Conservation (phyloP, 805 yeast species). For the Wickerhamiella musiphila region DNA sequence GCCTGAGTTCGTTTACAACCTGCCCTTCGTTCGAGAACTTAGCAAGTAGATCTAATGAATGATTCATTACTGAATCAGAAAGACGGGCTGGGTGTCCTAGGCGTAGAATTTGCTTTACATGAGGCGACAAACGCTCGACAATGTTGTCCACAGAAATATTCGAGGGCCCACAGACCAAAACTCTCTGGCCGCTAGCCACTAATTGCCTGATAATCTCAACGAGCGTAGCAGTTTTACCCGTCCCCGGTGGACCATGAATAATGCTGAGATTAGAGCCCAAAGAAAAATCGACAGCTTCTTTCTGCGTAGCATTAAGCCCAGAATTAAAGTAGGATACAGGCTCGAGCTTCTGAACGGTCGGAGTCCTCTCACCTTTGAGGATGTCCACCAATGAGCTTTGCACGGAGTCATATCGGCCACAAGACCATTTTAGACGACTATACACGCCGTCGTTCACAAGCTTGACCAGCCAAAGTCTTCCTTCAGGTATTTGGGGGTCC, state of each 20-base stretch:
- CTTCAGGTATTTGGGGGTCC: conserved; percentile 29
- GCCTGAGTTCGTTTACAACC: conserved; percentile 47
- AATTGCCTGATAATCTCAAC: conserved; percentile 69
- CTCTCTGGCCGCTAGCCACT: conserved; percentile 32
- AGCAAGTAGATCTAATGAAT: conserved; percentile 60
- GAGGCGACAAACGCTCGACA: conserved; percentile 46
- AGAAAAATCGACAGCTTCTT: conserved; percentile 51
- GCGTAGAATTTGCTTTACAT: conserved; percentile 41
- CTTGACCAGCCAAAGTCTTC: conserved; percentile 49
- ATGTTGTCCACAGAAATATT: conserved; percentile 86
- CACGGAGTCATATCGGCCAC: conserved; percentile 34
- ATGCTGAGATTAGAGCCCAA: conserved; percentile 33
- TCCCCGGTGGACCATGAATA: conserved; percentile 75
- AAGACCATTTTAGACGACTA: conserved; percentile 52
- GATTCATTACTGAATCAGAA: conserved; percentile 39
- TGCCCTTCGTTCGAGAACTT: conserved; percentile 40
- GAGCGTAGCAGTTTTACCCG: too few relatives aligned
- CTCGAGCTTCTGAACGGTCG: not conserved
- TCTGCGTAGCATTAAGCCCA: conserved; percentile 51
- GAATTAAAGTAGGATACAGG: conserved; percentile 15
- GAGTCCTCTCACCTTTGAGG: conserved; percentile 2
- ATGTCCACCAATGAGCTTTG: conserved; percentile 1
- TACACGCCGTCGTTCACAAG: conserved; percentile 27
- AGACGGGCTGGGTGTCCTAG: conserved; percentile 91
- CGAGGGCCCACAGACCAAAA: conserved; percentile 86